Percentiles rank a stretch among this genome's conserved stretches.
Evolutionary conservation across 1,284 basidiomycete genomes (phyloP).

Genomic region (Puccinia horiana): DNA sequence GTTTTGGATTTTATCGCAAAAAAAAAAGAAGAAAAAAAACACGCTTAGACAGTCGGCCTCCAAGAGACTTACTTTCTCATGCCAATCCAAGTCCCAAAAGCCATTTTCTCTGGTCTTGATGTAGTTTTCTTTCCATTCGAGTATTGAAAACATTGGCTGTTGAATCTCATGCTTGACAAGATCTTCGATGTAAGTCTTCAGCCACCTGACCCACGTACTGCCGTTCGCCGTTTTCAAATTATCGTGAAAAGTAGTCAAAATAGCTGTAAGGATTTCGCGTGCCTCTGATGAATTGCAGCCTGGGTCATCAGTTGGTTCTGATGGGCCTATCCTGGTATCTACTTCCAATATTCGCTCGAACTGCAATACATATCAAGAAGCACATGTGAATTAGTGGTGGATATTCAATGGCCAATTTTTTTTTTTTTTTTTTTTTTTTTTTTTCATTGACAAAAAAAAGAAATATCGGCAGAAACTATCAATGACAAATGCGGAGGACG

Average conservation of each 20-base stretch:
- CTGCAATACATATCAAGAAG: slow-evolving; percentile 20
- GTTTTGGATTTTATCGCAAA: not conserved
- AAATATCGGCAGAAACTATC: not conserved
- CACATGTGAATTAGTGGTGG: not conserved
- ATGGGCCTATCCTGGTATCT: slow-evolving; percentile 17
- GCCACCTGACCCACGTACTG: slow-evolving; percentile 25
- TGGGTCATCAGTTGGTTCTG: not conserved
- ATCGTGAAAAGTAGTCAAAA: slow-evolving; percentile 43
- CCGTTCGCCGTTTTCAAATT: slow-evolving; percentile 39
- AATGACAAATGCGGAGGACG: not conserved
- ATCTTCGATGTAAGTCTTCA: slow-evolving; percentile 32
- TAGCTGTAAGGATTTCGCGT: slow-evolving; percentile 24
- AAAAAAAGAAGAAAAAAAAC: too few species aligned
- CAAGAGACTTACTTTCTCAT: slow-evolving; percentile 47
- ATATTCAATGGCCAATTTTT: not conserved
- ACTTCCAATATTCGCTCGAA: slow-evolving; percentile 44
- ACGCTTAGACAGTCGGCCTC: not conserved
- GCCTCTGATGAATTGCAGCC: not conserved
- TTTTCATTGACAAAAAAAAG: not conserved
- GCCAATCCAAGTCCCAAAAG: slow-evolving; percentile 48
- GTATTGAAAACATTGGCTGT: slow-evolving; percentile 18
- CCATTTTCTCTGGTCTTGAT: slow-evolving; percentile 33
- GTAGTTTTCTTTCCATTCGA: slow-evolving; percentile 47
- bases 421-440: not conserved
- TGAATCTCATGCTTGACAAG: slow-evolving; percentile 26